Evolutionary conservation across 805 yeast genomes (phyloP).

Genomic region (Candida berthetii): DNA sequence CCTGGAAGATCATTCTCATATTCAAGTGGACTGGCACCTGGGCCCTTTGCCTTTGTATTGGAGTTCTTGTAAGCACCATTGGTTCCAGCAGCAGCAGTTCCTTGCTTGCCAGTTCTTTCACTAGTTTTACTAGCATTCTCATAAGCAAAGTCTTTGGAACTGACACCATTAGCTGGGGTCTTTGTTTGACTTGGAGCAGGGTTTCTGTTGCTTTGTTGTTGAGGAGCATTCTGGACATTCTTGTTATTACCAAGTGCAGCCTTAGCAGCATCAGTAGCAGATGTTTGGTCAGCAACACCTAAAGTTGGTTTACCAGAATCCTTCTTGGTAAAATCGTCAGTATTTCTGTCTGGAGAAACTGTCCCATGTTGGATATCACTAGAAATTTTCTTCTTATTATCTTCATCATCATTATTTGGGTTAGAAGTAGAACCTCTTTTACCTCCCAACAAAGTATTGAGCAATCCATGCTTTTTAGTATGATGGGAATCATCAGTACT

Average conservation of each 20-base stretch:
- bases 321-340: neutral
- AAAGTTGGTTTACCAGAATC: neutral
- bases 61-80: neutral
- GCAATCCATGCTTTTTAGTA: neutral
- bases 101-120: neutral
- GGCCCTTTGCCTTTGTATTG: neutral
- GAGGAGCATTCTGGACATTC: neutral
- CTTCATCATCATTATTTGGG: neutral
- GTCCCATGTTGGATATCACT: too few species aligned
- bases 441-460: neutral
- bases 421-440: neutral
- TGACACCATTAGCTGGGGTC: neutral
- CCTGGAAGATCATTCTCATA: slow-evolving; percentile 7
- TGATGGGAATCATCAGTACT: too few species aligned
- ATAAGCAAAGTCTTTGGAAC: neutral
- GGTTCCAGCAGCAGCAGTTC: neutral
- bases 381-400: too few species aligned
- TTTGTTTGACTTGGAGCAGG: too few species aligned
- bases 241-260: slow-evolving; percentile 4
- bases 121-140: neutral
- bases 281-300: neutral
- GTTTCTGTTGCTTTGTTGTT: neutral
- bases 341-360: neutral
- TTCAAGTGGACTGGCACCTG: neutral
- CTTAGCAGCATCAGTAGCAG: neutral